Base-by-base conservation (phyloP, 176 grass and related monocot genomes). In the Metroxylon sagu region DNA sequence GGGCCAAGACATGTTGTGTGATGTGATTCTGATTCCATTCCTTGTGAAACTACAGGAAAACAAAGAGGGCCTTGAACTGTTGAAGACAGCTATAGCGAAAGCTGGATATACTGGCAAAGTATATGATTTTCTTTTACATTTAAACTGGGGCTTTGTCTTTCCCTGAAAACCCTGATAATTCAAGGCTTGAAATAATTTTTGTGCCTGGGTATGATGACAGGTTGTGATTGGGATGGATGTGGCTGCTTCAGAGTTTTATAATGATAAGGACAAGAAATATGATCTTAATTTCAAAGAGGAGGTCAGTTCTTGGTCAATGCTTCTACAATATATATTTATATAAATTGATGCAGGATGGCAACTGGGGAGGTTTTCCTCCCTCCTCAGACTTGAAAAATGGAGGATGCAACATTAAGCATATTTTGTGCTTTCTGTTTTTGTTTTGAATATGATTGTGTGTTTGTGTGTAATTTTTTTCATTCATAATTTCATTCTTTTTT, bases 211-310 rank as follows among this genome's bases (percentile, higher is more conserved):
- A 6, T 59, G 35, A 43, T 48, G 50, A 18, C 57, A 95, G 86
- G 83, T 96, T 5, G 91, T 96, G 35, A 96, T 90, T 66, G 91
- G 86, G 64, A 96, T 96, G 91, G 91, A 96, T 58, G 91, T 96
- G 68, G 91, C 91, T 27, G 86, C 91, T 66, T 96, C 91, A 57
- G 86, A 96, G 63, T 90, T 96, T 57, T 96, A 80, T 51, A 54
- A 10, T 16, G 91, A 96, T 1, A 87, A 81, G 71, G 86, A 87
- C 29, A 62, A 77, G 50, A 90, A 77, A 15, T 90, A 90, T 65
- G 91, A 96, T 60, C 91, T 96, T 21, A 96, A 90, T 51, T 96
- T 90, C 65, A 90, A 96, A 75, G 91, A 87, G 68, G 91, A 90
- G 63, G 91, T 95, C 59, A 67, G 56, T 59, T 61, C 29, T 56